Base-by-base conservation (phyloP, 1,284 basidiomycete genomes). In the Butyriboletus appendiculatus region DNA sequence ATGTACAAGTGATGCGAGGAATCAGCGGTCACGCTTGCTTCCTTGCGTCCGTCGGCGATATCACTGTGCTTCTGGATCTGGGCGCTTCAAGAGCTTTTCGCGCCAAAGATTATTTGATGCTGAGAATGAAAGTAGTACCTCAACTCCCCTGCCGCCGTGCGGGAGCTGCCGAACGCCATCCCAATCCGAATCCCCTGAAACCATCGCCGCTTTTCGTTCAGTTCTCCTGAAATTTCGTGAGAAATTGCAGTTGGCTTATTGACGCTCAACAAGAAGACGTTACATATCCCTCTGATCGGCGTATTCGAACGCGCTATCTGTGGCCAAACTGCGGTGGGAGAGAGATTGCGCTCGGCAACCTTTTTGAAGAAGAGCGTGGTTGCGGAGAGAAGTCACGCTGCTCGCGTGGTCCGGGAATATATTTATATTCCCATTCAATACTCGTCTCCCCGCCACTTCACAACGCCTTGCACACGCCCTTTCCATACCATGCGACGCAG, bases 321-420 rank as follows among this genome's bases (percentile, higher is more conserved):
- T n/a, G 4, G 28, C 4, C 6, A 32, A 33, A 24, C 9, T 14
- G 10, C 8, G 22, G 20, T 5, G 20, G 47, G 16, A 10, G 30
- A 22, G 18, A 20, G 20, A 6, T 3, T 15, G 56, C 38, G 24
- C 34, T 46, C 3, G 38, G 55, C 9, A 41, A 40, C 9, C 35
- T 20, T 48, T 9, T 26, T 39, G 26, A 39, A 44, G 42, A 43
- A 51, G n/a, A 45, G 44, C 15, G 37, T 57, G 35, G 6, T 34
- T 16, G 14, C 39, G 20, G 34, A 10, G 40, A 12, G 52, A 46
- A 32, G 50, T 22, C 7, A 45, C 20, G 3, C 35, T 32, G 28
- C n/a, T 57, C 11, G 42, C 30, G 3, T 45, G 53, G 46, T 18
- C 37, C 3, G 38, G 53, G 18, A 45, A 50, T n/a, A 30, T 38